These are phyloP conservation scores for Nemania bipapillata DNA, from an alignment of 2,329 filamentous ascomycete genomes.

Conservation along the genomic window DNA sequence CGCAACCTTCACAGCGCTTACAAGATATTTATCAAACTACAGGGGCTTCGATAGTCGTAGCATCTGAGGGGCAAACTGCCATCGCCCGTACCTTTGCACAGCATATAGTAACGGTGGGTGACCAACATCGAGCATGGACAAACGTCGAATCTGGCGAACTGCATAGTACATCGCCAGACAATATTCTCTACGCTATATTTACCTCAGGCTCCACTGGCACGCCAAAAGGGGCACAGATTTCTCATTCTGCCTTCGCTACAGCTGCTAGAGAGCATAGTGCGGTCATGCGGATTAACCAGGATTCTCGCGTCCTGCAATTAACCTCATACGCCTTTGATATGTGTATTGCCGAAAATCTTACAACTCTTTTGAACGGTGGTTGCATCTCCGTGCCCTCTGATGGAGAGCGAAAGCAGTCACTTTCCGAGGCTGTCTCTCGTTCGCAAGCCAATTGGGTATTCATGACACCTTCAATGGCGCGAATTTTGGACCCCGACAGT, in stretches of 20 bases:
- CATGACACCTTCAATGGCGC: conserved; percentile 44
- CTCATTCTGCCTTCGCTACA: conserved; percentile 65
- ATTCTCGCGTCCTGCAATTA: conserved; percentile 42
- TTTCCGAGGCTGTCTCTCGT: conserved; percentile 34
- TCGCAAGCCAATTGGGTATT: conserved; percentile 36
- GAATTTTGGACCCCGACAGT: conserved; percentile 35
- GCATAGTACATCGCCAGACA: conserved; percentile 41
- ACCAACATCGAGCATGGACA: neutral
- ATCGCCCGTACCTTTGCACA: conserved; percentile 2
- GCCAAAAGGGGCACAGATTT: conserved; percentile 67
- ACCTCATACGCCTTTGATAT: conserved; percentile 41
- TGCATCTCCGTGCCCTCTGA: conserved; percentile 42
- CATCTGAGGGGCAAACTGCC: neutral
- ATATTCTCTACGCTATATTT: conserved; percentile 53
- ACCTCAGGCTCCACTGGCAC: conserved; percentile 69
- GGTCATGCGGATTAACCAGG: conserved; percentile 1
- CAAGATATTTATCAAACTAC: neutral
- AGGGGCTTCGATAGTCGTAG: neutral
- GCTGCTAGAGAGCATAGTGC: conserved; percentile 61
- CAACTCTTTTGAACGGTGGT: conserved; percentile 40
- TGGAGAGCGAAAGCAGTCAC: conserved; percentile 31
- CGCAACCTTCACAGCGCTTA: conserved; percentile 32
- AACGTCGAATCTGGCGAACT: conserved; percentile 51
- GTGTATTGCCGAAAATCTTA: conserved; percentile 37
- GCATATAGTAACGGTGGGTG: conserved; percentile 4